phyloP scores from a whole-genome alignment of 495 filamentous ascomycete genomes.

The Trichoderma parareesei region DNA sequence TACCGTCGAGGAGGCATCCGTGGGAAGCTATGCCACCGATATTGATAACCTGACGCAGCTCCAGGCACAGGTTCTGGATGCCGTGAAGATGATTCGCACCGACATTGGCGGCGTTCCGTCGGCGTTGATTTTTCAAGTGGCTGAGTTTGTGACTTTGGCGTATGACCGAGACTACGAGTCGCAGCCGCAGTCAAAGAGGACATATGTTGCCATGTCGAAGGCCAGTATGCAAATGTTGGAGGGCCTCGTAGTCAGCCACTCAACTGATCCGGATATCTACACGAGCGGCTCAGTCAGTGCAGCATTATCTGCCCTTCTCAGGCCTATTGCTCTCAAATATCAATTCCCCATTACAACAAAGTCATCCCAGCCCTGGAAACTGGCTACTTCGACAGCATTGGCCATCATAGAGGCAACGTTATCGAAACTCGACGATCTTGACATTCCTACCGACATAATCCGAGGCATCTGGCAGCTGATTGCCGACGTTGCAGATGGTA shows the following conservation, averaged over 20 bases:
- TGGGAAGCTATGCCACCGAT: slow-evolving; percentile 71
- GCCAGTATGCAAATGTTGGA: slow-evolving; percentile 62
- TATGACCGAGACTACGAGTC: slow-evolving; percentile 36
- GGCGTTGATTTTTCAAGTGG: slow-evolving; percentile 56
- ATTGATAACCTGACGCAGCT: slow-evolving; percentile 75
- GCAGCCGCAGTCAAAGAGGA: slow-evolving; percentile 42
- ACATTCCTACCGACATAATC: slow-evolving; percentile 37
- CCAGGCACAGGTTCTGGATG: slow-evolving; percentile 66
- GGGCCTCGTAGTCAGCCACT: slow-evolving; percentile 54
- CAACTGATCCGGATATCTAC: slow-evolving; percentile 57
- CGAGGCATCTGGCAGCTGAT: slow-evolving; percentile 52
- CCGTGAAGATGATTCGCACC: slow-evolving; percentile 60
- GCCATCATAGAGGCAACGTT: slow-evolving; percentile 61
- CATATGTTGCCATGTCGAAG: slow-evolving; percentile 81
- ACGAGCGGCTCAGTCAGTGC: slow-evolving; percentile 50
- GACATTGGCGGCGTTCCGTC: slow-evolving; percentile 60
- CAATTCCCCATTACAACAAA: slow-evolving; percentile 46
- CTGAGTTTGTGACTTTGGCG: slow-evolving; percentile 61
- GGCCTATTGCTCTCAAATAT: slow-evolving; percentile 70
- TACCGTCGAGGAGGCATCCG: slow-evolving; percentile 50
- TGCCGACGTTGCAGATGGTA: slow-evolving; percentile 49
- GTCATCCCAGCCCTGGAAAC: slow-evolving; percentile 65
- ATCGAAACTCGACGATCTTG: slow-evolving; percentile 48
- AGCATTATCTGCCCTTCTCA: slow-evolving; percentile 54
- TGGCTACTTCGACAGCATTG: slow-evolving; percentile 61